These are phyloP conservation scores for Hypholoma fasciculare DNA, from an alignment of 768 basidiomycete genomes.

Conservation along the genomic window DNA sequence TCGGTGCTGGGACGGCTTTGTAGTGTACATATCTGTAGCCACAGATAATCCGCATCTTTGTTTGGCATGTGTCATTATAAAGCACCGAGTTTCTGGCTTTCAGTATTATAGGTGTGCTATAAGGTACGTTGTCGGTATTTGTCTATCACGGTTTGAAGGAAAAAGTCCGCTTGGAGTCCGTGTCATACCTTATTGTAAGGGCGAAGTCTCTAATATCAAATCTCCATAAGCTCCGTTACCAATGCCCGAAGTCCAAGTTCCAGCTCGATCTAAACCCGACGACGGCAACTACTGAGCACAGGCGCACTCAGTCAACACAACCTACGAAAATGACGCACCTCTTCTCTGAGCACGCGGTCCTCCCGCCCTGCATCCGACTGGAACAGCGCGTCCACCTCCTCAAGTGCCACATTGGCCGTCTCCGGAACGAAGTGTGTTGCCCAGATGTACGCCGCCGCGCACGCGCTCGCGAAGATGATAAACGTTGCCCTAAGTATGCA, in stretches of 20 bases:
- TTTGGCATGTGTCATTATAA: too few relatives aligned
- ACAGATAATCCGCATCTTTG: too few relatives aligned
- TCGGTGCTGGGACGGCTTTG: too few relatives aligned
- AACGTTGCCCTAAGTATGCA: conserved; percentile 58
- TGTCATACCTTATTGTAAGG: background rate
- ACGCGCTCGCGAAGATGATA: conserved; percentile 61
- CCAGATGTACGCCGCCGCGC: conserved; percentile 71
- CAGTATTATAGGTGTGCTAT: too few relatives aligned
- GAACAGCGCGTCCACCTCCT: conserved; percentile 76
- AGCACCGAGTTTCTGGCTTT: too few relatives aligned
- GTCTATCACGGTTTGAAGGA: background rate
- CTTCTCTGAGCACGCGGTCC: conserved; percentile 46
- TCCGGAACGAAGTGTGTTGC: conserved; percentile 69
- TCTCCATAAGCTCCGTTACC: conserved; percentile 2
- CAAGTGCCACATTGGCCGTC: conserved; percentile 73
- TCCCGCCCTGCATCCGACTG: conserved; percentile 55
- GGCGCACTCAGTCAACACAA: background rate
- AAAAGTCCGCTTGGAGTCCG: background rate
- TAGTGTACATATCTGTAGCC: too few relatives aligned
- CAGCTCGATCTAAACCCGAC: conserved; percentile 5
- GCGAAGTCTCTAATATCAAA: background rate
- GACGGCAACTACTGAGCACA: background rate
- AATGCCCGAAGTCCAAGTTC: conserved; percentile 1
- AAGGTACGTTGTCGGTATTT: too few relatives aligned
- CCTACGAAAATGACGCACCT: conserved; percentile 40